Base-by-base conservation (phyloP, 805 yeast species). In the Priceomyces castillae region DNA sequence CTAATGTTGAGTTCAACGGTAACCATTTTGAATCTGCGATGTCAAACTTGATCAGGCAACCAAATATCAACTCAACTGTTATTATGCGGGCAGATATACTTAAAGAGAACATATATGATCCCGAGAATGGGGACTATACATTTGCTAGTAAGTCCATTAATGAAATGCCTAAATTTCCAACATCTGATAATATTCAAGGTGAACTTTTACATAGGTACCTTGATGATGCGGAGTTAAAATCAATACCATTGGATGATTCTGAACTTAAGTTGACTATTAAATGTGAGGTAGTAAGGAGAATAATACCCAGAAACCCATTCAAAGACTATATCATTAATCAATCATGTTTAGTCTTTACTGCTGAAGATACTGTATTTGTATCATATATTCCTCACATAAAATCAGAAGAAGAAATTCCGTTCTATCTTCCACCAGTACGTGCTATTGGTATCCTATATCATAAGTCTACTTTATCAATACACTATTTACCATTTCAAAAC, bases 21-120 rank as follows among this genome's bases (percentile, higher is more conserved):
- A 62, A 60, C 4, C 87, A 89, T 63, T 89, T 82, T 56, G 82
- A 80, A 43, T 66, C 67, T 2, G 96, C 96, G 4, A 84, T 89
- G 90, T 63, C 77, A 35, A 86, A 88, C 61, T 72, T 89, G 47
- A 85, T 89, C 42, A 73, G 76, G 46, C 88, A 87, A 50, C 97
- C 97, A 14, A 86, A 90, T 59, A 86, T 89, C 64, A 92, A 90
- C 65, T 90, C 97, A 9, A 86, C 97, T 0, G 94, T 89, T 28
- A 85, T 90, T 26, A 69, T 92, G 64, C 70, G 98, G 51, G 95
- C 97, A 0, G 97, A 92, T 64, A 80, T 90, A 18, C 59, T 86
- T 37, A 69, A 71, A 35, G 84, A 81, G 51, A 67, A 66, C 43
- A 62, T 55, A 5, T 80, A 70, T 54, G 71, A 64, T 17, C 60